phyloP scores from a whole-genome alignment of 1,284 basidiomycete species.

The Boletellus deceptivus region DNA sequence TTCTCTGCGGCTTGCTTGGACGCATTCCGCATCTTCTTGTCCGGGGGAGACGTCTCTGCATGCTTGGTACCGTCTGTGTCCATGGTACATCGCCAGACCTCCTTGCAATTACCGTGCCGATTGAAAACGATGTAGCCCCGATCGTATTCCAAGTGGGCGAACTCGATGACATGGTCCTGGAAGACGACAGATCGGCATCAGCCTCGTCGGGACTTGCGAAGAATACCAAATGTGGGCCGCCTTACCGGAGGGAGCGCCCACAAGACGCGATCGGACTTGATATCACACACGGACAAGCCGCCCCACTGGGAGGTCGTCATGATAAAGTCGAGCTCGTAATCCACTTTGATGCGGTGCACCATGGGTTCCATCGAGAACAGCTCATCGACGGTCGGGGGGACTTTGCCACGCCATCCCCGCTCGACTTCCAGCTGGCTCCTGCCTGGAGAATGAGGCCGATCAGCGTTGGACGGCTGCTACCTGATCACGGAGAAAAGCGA shows the following conservation, averaged over 20 bases:
- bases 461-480: constrained; percentile 5
- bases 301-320: constrained; percentile 55
- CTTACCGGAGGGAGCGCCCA: constrained; percentile 55
- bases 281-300: constrained; percentile 55
- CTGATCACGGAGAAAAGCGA: constrained; percentile 25
- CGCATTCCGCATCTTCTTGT: constrained; percentile 35
- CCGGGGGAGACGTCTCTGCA: constrained; percentile 36
- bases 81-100: constrained; percentile 60
- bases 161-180: constrained; percentile 30
- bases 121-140: constrained; percentile 71
- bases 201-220: too few species aligned
- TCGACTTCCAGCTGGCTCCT: constrained; percentile 44
- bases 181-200: too few species aligned
- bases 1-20: constrained; percentile 16
- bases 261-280: constrained; percentile 45
- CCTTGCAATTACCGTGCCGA: constrained; percentile 51
- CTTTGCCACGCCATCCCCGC: constrained; percentile 55
- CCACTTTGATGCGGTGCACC: constrained; percentile 73
- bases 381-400: constrained; percentile 30
- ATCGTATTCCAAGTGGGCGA: constrained; percentile 73
- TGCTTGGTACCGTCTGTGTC: constrained; percentile 30
- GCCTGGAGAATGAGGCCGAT: constrained; percentile 36
- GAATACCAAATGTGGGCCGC: constrained; percentile 5
- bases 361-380: constrained; percentile 31
- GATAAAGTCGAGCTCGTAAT: constrained; percentile 54